Base-by-base conservation (phyloP, 106 monocot species). In the Amphibolis antarctica region DNA sequence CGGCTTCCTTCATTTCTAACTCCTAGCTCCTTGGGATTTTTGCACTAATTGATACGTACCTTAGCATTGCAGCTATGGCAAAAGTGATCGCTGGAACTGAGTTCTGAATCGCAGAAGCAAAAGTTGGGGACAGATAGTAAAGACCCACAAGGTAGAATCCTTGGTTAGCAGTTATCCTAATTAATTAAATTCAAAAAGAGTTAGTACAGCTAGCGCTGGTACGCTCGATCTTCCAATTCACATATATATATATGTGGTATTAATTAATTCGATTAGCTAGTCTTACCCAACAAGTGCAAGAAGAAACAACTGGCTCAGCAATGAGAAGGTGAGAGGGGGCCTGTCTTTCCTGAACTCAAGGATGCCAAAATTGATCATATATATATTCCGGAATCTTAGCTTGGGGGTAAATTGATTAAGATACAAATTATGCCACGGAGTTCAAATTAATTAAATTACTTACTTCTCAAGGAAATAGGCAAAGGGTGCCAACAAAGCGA, bases 71-170 rank as follows among this genome's bases (percentile, higher is more conserved):
- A 45, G 90, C 90, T 76, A 91, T 81, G 19, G 59, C 82, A 69
- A 83, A 86, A 42, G 90, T 91, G 68, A 91, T 81, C 2, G 86
- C 86, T 58, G 90, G 86, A 12, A 69, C 69, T 19, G 83, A 66
- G 45, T 91, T 91, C 66, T 91, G 90, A 54, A 86, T 86, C 0
- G 90, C 90, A 69, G 90, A 91, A 66, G 82, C 90, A 72, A 83
- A 91, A 18, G 86, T 91, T 60, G 90, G 90, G 55, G 86, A 83
- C 18, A 86, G 51, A 59, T 91, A 83, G 48, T 76, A 86, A 71
- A 91, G 48, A 19, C 90, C 90, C 73, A 91, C 20, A 12, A 91
- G 52, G 51, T 91, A 91, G 59, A 76, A 91, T 26, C 90, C 90
- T 74, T 91, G 90, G 62, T 83, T 91, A 19, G 83, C 81, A 67